A percentile compares a stretch with the other conserved stretches of the same genome.
Evolutionary conservation across 148 eudicot genomes (phyloP).

Genomic region (Simmondsia chinensis): DNA sequence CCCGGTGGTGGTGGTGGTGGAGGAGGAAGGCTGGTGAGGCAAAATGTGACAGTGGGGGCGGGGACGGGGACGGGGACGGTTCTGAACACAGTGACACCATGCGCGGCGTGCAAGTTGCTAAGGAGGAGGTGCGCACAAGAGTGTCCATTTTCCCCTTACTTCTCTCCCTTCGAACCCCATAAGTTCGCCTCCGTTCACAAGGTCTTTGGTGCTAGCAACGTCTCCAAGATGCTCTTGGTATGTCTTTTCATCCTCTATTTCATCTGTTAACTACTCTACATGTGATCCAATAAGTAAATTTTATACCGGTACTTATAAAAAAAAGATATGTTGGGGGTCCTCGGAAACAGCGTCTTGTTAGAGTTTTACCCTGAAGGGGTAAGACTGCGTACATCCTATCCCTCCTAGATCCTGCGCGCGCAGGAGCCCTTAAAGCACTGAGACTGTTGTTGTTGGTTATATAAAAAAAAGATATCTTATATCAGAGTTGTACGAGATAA

Average conservation of each 20-base stretch:
- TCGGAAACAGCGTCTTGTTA: too few species aligned
- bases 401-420: too few species aligned
- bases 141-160: constrained; percentile 74
- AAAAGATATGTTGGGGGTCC: too few species aligned
- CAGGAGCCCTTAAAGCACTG: too few species aligned
- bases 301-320: too few species aligned
- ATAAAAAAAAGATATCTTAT: too few species aligned
- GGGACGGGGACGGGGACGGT: constrained; percentile 30
- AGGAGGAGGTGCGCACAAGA: constrained; percentile 66
- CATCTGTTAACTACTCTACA: too few species aligned
- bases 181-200: constrained; percentile 71
- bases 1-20: constrained; percentile 9
- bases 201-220: constrained; percentile 76
- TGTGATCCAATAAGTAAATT: too few species aligned
- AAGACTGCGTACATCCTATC: too few species aligned
- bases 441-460: too few species aligned
- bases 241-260: neutral
- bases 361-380: too few species aligned
- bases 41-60: constrained; percentile 19
- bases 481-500: too few species aligned
- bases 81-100: constrained; percentile 52
- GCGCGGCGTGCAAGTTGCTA: constrained; percentile 70
- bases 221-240: constrained; percentile 77
- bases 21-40: constrained; percentile 42
- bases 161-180: constrained; percentile 71